These are phyloP conservation scores for Teunomyces gatunensis DNA, from an alignment of 805 yeast species.

Conservation along the genomic window DNA sequence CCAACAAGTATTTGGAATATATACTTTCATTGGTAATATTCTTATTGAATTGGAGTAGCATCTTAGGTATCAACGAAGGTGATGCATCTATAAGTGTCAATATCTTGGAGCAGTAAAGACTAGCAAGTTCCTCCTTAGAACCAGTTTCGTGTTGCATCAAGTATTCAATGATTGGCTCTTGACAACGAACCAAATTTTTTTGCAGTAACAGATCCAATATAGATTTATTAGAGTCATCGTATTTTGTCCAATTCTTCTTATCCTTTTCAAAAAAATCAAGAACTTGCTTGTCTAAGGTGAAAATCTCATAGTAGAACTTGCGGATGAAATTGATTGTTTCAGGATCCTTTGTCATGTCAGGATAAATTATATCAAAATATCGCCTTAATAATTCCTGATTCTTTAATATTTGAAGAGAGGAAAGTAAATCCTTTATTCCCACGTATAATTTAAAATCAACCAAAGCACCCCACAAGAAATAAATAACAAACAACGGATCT, in stretches of 20 bases:
- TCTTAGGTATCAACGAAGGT: not conserved
- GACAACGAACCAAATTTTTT: not conserved
- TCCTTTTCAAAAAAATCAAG: conserved; percentile 7
- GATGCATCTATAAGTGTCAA: not conserved
- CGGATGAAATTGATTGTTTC: not conserved
- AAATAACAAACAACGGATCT: conserved; percentile 13
- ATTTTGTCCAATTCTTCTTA: conserved; percentile 8
- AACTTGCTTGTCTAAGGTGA: not conserved
- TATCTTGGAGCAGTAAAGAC: not conserved
- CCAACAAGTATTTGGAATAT: conserved; percentile 32
- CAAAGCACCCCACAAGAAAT: conserved; percentile 5
- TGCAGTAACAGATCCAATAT: conserved; percentile 5
- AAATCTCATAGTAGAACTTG: not conserved
- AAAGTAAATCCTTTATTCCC: conserved; percentile 6
- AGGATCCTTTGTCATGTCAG: conserved; percentile 1
- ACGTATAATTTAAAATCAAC: conserved; percentile 5
- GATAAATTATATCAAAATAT: conserved; percentile 9
- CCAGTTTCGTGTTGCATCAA: not conserved
- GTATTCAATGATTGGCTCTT: not conserved
- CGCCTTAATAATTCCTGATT: not conserved
- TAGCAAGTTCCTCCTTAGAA: not conserved
- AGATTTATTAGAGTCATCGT: not conserved
- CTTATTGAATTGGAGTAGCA: conserved; percentile 12
- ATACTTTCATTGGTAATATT: conserved; percentile 18
- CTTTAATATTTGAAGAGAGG: not conserved